Conservation (phyloP, 495 filamentous ascomycete species). For the Darksidea phi region DNA sequence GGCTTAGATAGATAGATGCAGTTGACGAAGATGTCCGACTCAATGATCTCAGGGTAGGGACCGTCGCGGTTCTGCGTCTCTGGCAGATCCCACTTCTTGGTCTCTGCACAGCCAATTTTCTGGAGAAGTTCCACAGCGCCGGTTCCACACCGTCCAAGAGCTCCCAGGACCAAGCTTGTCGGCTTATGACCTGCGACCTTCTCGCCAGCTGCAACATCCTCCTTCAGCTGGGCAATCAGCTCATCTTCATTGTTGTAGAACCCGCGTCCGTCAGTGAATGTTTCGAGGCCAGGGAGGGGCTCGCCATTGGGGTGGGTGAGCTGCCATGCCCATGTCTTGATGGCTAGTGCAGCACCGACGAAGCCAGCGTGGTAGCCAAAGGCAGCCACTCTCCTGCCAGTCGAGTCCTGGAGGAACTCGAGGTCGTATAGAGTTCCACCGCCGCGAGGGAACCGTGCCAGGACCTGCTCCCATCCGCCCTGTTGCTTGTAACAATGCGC, state of each 20-base stretch:
- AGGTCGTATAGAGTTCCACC: slow-evolving; percentile 84
- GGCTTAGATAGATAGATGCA: slow-evolving; percentile 70
- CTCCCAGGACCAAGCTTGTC: slow-evolving; percentile 60
- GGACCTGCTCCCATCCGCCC: slow-evolving; percentile 76
- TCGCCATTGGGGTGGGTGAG: slow-evolving; percentile 62
- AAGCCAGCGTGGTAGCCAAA: slow-evolving; percentile 68
- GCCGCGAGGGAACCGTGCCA: slow-evolving; percentile 77
- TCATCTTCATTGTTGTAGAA: slow-evolving; percentile 72
- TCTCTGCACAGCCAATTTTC: slow-evolving; percentile 71
- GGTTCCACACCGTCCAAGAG: slow-evolving; percentile 79
- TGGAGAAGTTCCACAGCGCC: slow-evolving; percentile 80
- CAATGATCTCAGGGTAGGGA: slow-evolving; percentile 83
- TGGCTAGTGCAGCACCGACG: slow-evolving; percentile 31
- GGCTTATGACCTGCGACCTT: slow-evolving; percentile 54
- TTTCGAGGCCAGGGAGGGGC: slow-evolving; percentile 64
- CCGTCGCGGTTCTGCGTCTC: slow-evolving; percentile 79
- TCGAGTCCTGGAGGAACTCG: slow-evolving; percentile 82
- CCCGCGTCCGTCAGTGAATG: slow-evolving; percentile 40
- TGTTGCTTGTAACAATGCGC: slow-evolving; percentile 83
- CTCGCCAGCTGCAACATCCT: slow-evolving; percentile 59
- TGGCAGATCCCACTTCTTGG: slow-evolving; percentile 88
- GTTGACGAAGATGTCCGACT: slow-evolving; percentile 65
- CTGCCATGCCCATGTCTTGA: slow-evolving; percentile 81
- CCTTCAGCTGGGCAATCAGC: slow-evolving; percentile 71
- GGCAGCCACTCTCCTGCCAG: slow-evolving; percentile 74